Evolutionary conservation across 768 basidiomycete genomes (phyloP).

Genomic region (Hortiboletus flavorubellus): DNA sequence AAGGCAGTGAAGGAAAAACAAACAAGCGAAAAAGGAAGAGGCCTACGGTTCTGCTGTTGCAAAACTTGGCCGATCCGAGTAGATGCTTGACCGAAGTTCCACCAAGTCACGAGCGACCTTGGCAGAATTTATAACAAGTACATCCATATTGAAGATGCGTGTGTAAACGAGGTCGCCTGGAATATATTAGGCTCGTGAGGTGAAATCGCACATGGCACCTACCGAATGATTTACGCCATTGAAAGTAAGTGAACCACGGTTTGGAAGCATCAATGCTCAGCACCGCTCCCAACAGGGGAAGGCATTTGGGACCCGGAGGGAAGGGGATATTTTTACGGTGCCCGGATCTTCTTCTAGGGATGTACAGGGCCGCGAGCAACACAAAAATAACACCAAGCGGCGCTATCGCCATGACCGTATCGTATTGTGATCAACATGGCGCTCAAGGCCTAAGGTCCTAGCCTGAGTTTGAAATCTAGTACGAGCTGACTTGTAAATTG

Average conservation of each 20-base stretch:
- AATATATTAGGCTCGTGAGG: not conserved
- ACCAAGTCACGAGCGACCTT: slow-evolving; percentile 28
- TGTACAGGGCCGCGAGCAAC: slow-evolving; percentile 14
- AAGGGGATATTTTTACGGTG: slow-evolving; percentile 23
- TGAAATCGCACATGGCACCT: not conserved
- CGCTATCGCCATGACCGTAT: not conserved
- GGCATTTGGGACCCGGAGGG: slow-evolving; percentile 50
- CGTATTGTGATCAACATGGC: no score
- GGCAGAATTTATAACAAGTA: slow-evolving; percentile 28
- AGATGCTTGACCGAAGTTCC: slow-evolving; percentile 28
- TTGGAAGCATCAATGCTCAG: slow-evolving; percentile 25
- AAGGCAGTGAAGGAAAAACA: not conserved
- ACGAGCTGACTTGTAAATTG: no score
- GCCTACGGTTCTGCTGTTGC: slow-evolving; percentile 21
- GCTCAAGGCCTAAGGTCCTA: no score
- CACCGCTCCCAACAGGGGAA: slow-evolving; percentile 32
- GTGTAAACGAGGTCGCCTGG: slow-evolving; percentile 23
- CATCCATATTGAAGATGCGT: slow-evolving; percentile 20
- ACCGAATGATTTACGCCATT: slow-evolving; percentile 31
- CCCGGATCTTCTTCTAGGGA: not conserved
- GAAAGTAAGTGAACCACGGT: slow-evolving; percentile 34
- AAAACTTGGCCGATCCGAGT: slow-evolving; percentile 33
- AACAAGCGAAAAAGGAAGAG: not conserved
- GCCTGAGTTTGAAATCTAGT: no score
- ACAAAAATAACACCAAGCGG: slow-evolving; percentile 1